A percentile compares a stretch with the other conserved stretches of the same genome.
These are phyloP conservation scores for Hypoxylon sp. DNA, from an alignment of 2,329 filamentous ascomycete species.

Conservation along the genomic window DNA sequence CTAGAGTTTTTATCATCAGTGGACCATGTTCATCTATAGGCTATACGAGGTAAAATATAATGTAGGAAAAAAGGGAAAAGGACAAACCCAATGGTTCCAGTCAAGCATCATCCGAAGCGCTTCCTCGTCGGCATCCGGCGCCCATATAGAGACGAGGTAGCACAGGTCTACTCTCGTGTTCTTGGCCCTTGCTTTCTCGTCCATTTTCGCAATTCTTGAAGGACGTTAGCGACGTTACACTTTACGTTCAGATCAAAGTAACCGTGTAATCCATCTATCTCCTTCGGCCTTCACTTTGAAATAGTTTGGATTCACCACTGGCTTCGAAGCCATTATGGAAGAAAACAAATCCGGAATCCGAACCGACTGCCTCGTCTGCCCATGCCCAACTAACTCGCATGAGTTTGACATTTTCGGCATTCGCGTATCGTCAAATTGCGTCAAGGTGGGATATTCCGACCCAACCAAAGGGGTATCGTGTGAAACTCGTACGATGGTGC, in stretches of 20 bases:
- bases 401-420: too few relatives aligned
- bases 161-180: conserved; percentile 23
- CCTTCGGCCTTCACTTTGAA: conserved; percentile 29
- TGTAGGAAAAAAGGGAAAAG: background rate
- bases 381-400: too few relatives aligned
- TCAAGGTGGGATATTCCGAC: too few relatives aligned
- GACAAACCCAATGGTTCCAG: conserved; percentile 32
- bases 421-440: too few relatives aligned
- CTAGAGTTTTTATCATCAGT: conserved; percentile 5
- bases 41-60: background rate
- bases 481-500: too few relatives aligned
- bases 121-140: conserved; percentile 17
- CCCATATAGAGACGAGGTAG: conserved; percentile 26
- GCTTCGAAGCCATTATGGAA: conserved; percentile 30
- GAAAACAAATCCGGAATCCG: conserved; percentile 32
- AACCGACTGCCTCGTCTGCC: conserved; percentile 1
- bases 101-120: conserved; percentile 24
- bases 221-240: background rate
- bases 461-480: too few relatives aligned
- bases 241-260: background rate
- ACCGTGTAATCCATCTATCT: conserved; percentile 30
- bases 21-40: too few relatives aligned
- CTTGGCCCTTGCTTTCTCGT: conserved; percentile 16
- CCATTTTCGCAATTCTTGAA: conserved; percentile 23
- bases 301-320: conserved; percentile 30